These are phyloP conservation scores for Phaeosphaeria sp. DNA, from an alignment of 2,329 filamentous ascomycete genomes.

Conservation along the genomic window DNA sequence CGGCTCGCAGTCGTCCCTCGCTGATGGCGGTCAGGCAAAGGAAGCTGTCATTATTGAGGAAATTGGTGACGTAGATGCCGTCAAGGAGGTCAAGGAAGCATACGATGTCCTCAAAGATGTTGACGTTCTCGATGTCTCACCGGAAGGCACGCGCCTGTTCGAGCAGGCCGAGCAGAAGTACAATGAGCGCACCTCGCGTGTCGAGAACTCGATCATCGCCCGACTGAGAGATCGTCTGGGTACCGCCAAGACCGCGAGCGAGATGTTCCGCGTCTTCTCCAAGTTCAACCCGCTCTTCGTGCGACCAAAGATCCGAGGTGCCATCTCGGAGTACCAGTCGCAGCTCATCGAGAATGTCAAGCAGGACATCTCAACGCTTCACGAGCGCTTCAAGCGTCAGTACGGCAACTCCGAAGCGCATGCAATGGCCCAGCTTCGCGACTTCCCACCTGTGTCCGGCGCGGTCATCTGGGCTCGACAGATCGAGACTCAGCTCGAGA, in stretches of 20 bases:
- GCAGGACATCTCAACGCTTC: slow-evolving; percentile 88
- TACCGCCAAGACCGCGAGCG: slow-evolving; percentile 95
- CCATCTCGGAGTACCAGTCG: slow-evolving; percentile 97
- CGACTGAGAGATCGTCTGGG: slow-evolving; percentile 89
- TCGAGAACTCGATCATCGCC: slow-evolving; percentile 99
- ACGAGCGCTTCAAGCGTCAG: slow-evolving; percentile 98
- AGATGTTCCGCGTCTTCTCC: slow-evolving; percentile 99
- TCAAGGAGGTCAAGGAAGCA: slow-evolving; percentile 93
- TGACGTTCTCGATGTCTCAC: slow-evolving; percentile 89
- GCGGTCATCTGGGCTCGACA: slow-evolving; percentile 98
- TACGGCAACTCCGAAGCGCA: slow-evolving; percentile 98
- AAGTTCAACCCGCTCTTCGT: slow-evolving; percentile 99
- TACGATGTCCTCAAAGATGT: slow-evolving; percentile 95
- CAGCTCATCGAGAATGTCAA: slow-evolving; percentile 98
- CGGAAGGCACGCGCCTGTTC: slow-evolving; percentile 90
- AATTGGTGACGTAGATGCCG: slow-evolving; percentile 95
- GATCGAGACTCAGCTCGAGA: slow-evolving; percentile 93
- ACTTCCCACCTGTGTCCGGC: slow-evolving; percentile 93
- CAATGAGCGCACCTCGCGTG: slow-evolving; percentile 94
- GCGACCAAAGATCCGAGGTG: slow-evolving; percentile 96
- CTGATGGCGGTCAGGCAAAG: slow-evolving; percentile 44
- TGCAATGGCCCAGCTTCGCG: slow-evolving; percentile 95
- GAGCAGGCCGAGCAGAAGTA: slow-evolving; percentile 94
- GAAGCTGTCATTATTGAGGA: slow-evolving; percentile 80
- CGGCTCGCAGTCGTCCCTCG: slow-evolving; percentile 64